These are phyloP conservation scores for Balamuthia mandrillaris DNA, from an alignment of 208 protist genomes.

Conservation along the genomic window DNA sequence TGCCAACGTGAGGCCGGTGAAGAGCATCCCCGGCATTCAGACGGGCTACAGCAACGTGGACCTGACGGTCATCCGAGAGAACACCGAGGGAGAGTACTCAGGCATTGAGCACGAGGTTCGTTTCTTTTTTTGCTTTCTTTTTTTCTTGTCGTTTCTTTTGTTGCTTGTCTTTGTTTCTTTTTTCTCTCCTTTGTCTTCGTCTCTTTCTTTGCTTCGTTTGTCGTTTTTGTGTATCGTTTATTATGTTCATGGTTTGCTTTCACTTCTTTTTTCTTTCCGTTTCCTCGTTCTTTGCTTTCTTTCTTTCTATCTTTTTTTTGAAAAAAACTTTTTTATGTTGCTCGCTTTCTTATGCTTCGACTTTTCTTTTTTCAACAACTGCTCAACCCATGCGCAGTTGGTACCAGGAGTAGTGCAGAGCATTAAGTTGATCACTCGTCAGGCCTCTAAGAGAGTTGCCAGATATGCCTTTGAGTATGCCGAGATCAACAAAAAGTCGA, in stretches of 20 bases:
- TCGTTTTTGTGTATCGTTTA: neutral
- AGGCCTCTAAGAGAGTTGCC: slow-evolving; percentile 66
- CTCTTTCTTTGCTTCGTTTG: too few species aligned
- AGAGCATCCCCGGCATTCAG: slow-evolving; percentile 57
- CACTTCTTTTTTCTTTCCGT: neutral
- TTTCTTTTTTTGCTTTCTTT: neutral
- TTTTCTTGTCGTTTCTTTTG: neutral
- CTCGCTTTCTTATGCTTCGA: too few species aligned
- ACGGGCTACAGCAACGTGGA: slow-evolving; percentile 69
- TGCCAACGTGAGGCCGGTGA: slow-evolving; percentile 66
- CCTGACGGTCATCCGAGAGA: slow-evolving; percentile 76
- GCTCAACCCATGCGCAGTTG: neutral
- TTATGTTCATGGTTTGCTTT: neutral
- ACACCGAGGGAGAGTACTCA: slow-evolving; percentile 79
- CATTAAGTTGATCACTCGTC: slow-evolving; percentile 70
- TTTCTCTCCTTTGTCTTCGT: too few species aligned
- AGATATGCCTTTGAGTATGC: slow-evolving; percentile 76
- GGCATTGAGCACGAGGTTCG: slow-evolving; percentile 70
- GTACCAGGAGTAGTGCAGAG: slow-evolving; percentile 48
- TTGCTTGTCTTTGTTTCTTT: neutral
- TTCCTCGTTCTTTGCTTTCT: neutral
- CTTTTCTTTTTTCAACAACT: neutral
- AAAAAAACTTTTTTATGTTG: too few species aligned
- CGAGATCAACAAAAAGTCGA: slow-evolving; percentile 21
- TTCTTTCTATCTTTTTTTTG: too few species aligned